phyloP scores from a whole-genome alignment of 331 rosid genomes.

The Arachis monticola region DNA sequence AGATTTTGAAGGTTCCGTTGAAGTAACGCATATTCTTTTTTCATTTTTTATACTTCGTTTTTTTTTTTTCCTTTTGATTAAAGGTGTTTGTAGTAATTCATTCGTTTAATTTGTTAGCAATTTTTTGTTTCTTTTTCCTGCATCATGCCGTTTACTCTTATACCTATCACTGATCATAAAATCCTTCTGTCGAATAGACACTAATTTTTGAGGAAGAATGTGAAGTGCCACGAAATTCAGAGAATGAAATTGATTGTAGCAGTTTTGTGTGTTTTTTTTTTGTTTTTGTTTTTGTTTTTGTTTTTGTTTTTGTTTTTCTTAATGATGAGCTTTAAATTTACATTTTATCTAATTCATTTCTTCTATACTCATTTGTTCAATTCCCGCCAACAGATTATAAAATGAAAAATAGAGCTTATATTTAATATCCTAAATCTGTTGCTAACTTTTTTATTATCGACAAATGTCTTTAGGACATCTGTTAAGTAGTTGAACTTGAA shows the following conservation, averaged over 20 bases:
- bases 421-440: too few species aligned
- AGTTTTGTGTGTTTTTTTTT: background rate
- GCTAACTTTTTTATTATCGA: too few species aligned
- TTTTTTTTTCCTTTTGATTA: constrained; percentile 34
- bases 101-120: constrained; percentile 54
- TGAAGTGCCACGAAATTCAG: constrained; percentile 39
- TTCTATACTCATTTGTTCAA: too few species aligned
- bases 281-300: too few species aligned
- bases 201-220: constrained; percentile 45
- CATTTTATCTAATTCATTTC: too few species aligned
- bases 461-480: too few species aligned
- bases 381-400: too few species aligned
- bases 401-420: too few species aligned
- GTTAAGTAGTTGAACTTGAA: too few species aligned
- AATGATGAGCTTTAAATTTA: too few species aligned
- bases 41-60: background rate
- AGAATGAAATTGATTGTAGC: constrained; percentile 33
- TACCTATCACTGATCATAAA: constrained; percentile 43
- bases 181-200: constrained; percentile 36
- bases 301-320: too few species aligned
- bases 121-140: constrained; percentile 10
- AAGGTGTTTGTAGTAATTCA: constrained; percentile 60
- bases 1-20: constrained; percentile 48
- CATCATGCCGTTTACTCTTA: constrained; percentile 28
- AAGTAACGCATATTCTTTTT: constrained; percentile 51